Percentiles rank a stretch among this genome's conserved stretches.
phyloP scores from a whole-genome alignment of 805 yeast species.

The Saccharomyces mikatae region DNA sequence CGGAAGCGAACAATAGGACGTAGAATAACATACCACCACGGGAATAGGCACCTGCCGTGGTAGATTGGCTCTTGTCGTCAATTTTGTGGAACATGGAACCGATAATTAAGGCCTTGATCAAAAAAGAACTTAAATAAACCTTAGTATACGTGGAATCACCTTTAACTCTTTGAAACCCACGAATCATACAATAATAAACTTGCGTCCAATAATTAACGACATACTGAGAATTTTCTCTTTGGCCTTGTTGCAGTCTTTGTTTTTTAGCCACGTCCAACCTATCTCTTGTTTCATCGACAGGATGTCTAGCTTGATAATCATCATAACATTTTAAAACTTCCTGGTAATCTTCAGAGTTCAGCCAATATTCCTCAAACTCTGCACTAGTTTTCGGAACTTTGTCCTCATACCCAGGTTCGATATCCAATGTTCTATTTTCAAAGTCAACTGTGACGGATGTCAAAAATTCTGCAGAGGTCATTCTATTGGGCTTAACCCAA shows the following conservation, averaged over 20 bases:
- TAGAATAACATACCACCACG: slow-evolving; percentile 60
- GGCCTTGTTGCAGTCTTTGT: slow-evolving; percentile 37
- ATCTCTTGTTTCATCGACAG: slow-evolving; percentile 33
- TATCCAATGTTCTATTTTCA: slow-evolving; percentile 42
- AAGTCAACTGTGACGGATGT: slow-evolving; percentile 60
- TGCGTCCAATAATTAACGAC: slow-evolving; percentile 43
- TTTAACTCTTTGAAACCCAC: slow-evolving; percentile 46
- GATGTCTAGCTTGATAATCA: slow-evolving; percentile 35
- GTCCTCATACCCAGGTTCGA: slow-evolving; percentile 40
- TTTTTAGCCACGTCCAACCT: slow-evolving; percentile 36
- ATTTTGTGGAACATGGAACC: slow-evolving; percentile 54
- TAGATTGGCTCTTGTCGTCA: slow-evolving; percentile 29
- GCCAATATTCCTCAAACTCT: slow-evolving; percentile 57
- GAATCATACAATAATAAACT: slow-evolving; percentile 41
- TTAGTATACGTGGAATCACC: slow-evolving; percentile 52
- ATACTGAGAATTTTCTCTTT: slow-evolving; percentile 33
- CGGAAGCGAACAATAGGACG: slow-evolving; percentile 50
- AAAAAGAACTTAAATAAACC: slow-evolving; percentile 43
- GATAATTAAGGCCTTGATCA: slow-evolving; percentile 49
- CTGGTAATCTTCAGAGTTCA: slow-evolving; percentile 46
- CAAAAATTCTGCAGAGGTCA: slow-evolving; percentile 60
- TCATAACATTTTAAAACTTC: slow-evolving; percentile 32
- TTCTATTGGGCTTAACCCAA: slow-evolving; percentile 51
- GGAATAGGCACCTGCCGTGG: slow-evolving; percentile 49
- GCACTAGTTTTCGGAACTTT: slow-evolving; percentile 47